Conservation (phyloP, 345 rosid species). For the Arabis hirsuta region DNA sequence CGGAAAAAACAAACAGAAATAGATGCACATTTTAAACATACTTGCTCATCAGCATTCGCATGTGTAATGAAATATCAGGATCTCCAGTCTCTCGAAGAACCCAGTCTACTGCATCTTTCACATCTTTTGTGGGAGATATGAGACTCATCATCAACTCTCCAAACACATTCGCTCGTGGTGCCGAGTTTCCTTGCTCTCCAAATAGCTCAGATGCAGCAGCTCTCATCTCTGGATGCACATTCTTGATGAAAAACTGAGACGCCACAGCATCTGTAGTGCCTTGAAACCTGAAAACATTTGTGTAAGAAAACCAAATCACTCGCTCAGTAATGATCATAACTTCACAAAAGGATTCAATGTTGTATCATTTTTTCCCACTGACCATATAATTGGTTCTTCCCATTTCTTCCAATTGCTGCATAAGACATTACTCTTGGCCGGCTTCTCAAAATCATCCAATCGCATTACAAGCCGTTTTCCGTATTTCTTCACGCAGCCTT, state of each 20-base stretch:
- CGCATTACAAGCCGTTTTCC: conserved; percentile 79
- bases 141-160: conserved; percentile 91
- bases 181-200: conserved; percentile 64
- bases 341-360: neutral
- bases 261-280: conserved; percentile 95
- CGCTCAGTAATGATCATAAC: conserved; percentile 17
- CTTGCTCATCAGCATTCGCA: conserved; percentile 93
- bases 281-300: conserved; percentile 69
- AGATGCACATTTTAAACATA: conserved; percentile 30
- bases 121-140: conserved; percentile 79
- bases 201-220: conserved; percentile 68
- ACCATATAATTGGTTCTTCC: conserved; percentile 92
- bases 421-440: conserved; percentile 69
- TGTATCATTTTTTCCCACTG: conserved; percentile 23
- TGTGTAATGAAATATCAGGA: conserved; percentile 91
- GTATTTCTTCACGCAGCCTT: conserved; percentile 66
- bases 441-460: conserved; percentile 92
- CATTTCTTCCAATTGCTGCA: conserved; percentile 95
- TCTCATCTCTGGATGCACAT: conserved; percentile 81
- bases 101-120: conserved; percentile 79
- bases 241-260: conserved; percentile 92
- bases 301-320: neutral
- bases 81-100: conserved; percentile 61
- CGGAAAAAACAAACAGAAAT: neutral
- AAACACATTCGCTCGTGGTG: conserved; percentile 74